phyloP scores from a whole-genome alignment of 129 eudicot genomes.

The Pseudognaphalium luteoalbum region DNA sequence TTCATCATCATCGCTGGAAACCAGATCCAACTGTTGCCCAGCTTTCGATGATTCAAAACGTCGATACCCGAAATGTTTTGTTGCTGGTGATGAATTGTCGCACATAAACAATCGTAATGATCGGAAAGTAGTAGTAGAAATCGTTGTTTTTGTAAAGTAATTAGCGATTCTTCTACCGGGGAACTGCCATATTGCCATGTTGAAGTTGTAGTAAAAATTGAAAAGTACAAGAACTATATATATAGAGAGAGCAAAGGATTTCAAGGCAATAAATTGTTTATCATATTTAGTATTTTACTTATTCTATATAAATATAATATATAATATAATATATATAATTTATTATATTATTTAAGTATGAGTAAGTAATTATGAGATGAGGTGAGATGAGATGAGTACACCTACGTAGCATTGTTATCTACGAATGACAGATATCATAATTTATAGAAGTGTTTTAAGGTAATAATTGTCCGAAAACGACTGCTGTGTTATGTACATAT shows the following conservation, averaged over 20 bases:
- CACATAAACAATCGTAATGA: not conserved
- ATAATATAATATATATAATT: too few relatives aligned
- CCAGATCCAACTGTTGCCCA: conserved; percentile 29
- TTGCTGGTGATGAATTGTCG: conserved; percentile 6
- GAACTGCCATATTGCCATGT: conserved; percentile 24
- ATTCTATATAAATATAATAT: too few relatives aligned
- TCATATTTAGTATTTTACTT: too few relatives aligned
- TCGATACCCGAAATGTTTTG: conserved; percentile 18
- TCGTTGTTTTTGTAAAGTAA: not conserved
- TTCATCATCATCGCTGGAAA: conserved; percentile 32
- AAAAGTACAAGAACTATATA: not conserved
- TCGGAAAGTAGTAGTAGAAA: conserved; percentile 1
- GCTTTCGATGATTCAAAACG: conserved; percentile 47
- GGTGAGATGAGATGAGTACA: too few relatives aligned
- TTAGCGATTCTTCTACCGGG: conserved; percentile 15
- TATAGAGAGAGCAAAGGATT: too few relatives aligned
- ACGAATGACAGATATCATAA: too few relatives aligned
- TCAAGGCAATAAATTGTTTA: not conserved
- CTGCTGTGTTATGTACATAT: too few relatives aligned
- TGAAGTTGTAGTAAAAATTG: not conserved
- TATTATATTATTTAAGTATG: too few relatives aligned
- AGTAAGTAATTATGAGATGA: too few relatives aligned
- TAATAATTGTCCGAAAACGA: too few relatives aligned
- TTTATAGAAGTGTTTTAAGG: too few relatives aligned
- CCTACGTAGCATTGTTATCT: too few relatives aligned